phyloP scores from a whole-genome alignment of 164 flowering plant species.

The Euptelea pleiosperma region DNA sequence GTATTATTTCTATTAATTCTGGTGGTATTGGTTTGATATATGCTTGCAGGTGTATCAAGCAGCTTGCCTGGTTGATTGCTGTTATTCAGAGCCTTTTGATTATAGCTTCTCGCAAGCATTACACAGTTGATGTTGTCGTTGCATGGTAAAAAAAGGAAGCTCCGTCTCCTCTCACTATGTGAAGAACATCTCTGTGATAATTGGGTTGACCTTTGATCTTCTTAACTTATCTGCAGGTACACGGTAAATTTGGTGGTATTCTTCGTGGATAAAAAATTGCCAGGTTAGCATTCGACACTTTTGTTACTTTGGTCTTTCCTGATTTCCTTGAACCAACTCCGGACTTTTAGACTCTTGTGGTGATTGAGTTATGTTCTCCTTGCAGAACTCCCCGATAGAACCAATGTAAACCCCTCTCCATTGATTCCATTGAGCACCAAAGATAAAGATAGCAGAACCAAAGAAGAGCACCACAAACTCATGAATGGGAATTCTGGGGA shows the following conservation, averaged over 20 bases:
- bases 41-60: conserved; percentile 62
- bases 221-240: conserved; percentile 52
- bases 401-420: conserved; percentile 31
- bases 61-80: conserved; percentile 72
- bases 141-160: conserved; percentile 43
- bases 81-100: conserved; percentile 76
- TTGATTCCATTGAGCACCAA: conserved; percentile 62
- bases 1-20: not conserved
- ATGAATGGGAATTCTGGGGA: conserved; percentile 84
- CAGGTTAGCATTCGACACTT: conserved; percentile 43
- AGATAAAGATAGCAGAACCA: conserved; percentile 63
- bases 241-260: conserved; percentile 88
- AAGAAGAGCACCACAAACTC: conserved; percentile 77
- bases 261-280: conserved; percentile 75
- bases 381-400: conserved; percentile 85
- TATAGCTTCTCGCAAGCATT: conserved; percentile 91
- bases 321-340: not conserved
- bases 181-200: too few relatives aligned
- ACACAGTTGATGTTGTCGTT: conserved; percentile 56
- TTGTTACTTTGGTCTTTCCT: not conserved
- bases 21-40: conserved; percentile 1
- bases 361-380: conserved; percentile 2
- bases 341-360: not conserved
- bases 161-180: too few relatives aligned
- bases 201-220: too few relatives aligned